Base-by-base conservation (phyloP, 2,329 filamentous ascomycete species). In the Ophiostoma perfectum region DNA sequence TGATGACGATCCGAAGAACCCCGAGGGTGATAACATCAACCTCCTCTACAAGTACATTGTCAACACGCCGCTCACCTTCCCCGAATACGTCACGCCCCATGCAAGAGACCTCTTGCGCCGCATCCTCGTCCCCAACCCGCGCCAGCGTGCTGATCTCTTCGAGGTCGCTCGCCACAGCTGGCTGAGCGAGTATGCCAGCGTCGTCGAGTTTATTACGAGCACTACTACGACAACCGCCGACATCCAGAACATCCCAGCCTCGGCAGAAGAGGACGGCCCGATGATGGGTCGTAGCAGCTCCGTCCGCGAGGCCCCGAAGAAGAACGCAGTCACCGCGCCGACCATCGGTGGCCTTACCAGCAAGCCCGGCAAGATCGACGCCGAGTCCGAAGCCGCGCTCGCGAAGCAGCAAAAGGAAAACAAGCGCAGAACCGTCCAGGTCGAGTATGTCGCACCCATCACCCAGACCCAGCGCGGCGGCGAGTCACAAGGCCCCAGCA, bases 21-120 rank as follows among this genome's bases (percentile, higher is more conserved):
- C 95, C 2, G 95, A 99, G 79, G 95, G 95, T 73, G 95, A 99
- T 78, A 99, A 99, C 77, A 99, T 99, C 81, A 99, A 99, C 77
- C 85, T 99, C 11, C 83, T 99, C 41, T 99, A 99, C 85, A 98
- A 98, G 81, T 99, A 99, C 80, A 99, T 99, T 74, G 94, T 97
- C 70, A 96, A 92, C 68, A 99, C 95, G 0, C 93, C 94, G 47
- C 86, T 99, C 58, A 98, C 94, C 4, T 99, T 99, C 78, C 95
- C 95, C 71, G 95, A 99, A 88, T 98, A 98, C 77, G 95, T 99
- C 73, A 97, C 95, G 7, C 95, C 95, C 7, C 95, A 99, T 78
- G 94, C 95, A 36, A 87, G 95, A 74, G 95, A 99, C 78, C 85
- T 99, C 0, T 82, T 99, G 64, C 89, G 95, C 70, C 88, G 95